Evolutionary conservation across 495 filamentous ascomycete species (phyloP).

Genomic region (Monascus purpureus): DNA sequence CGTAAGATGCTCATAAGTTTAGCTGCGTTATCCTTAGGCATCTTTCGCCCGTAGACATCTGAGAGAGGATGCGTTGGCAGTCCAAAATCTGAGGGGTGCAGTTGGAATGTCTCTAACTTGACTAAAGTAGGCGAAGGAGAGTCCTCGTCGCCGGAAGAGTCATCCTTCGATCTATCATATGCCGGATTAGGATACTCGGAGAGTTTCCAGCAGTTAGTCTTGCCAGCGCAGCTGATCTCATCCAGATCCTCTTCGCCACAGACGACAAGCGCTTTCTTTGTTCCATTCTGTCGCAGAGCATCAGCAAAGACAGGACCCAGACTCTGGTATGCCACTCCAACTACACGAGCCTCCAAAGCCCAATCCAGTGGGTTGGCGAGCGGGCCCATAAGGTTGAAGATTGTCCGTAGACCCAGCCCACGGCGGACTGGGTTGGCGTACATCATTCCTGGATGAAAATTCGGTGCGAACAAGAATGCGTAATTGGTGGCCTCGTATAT

Average conservation of each 20-base stretch:
- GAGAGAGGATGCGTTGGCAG: slow-evolving; percentile 57
- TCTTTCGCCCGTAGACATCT: slow-evolving; percentile 69
- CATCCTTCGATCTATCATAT: slow-evolving; percentile 16
- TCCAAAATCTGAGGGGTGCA: slow-evolving; percentile 76
- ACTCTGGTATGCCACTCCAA: slow-evolving; percentile 78
- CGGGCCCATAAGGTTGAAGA: slow-evolving; percentile 93
- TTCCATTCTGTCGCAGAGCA: slow-evolving; percentile 62
- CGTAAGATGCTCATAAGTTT: slow-evolving; percentile 68
- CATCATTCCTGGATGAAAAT: slow-evolving; percentile 90
- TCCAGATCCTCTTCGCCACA: slow-evolving; percentile 92
- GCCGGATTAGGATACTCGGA: slow-evolving; percentile 37
- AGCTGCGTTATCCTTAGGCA: slow-evolving; percentile 69
- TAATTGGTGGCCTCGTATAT: slow-evolving; percentile 76
- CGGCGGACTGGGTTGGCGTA: slow-evolving; percentile 71
- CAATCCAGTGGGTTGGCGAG: slow-evolving; percentile 76
- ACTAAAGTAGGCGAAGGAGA: slow-evolving; percentile 29
- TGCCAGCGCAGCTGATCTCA: slow-evolving; percentile 80
- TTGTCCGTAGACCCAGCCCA: slow-evolving; percentile 77
- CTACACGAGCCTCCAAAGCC: slow-evolving; percentile 71
- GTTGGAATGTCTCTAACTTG: slow-evolving; percentile 55
- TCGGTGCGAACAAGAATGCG: slow-evolving; percentile 89
- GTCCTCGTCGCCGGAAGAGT: slow-evolving; percentile 26
- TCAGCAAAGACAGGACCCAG: slow-evolving; percentile 80
- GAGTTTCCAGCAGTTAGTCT: slow-evolving; percentile 77
- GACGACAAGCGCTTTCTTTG: slow-evolving; percentile 74